These are phyloP conservation scores for Fusarium sp. DNA, from an alignment of 2,329 filamentous ascomycete genomes.

Conservation along the genomic window DNA sequence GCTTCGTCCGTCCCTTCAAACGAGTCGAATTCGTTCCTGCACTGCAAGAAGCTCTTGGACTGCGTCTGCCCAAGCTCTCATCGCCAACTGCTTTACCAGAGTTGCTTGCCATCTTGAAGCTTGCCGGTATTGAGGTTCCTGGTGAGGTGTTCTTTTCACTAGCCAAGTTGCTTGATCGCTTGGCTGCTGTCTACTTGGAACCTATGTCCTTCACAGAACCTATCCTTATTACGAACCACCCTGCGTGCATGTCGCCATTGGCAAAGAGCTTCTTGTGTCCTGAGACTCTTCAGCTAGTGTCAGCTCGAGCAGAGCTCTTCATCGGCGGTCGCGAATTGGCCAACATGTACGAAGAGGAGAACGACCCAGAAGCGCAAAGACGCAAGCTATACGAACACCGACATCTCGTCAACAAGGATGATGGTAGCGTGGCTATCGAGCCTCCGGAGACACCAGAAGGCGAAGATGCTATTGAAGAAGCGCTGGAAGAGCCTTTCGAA, in stretches of 20 bases:
- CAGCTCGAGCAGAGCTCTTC: constrained; percentile 87
- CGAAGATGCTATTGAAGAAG: constrained; percentile 8
- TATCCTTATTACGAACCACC: constrained; percentile 90
- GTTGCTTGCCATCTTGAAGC: constrained; percentile 63
- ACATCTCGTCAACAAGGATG: constrained; percentile 50
- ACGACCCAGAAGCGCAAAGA: constrained; percentile 87
- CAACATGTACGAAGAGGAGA: constrained; percentile 99
- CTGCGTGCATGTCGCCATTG: constrained; percentile 89
- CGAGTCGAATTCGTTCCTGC: constrained; percentile 84
- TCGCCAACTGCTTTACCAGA: constrained; percentile 66
- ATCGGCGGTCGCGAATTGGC: constrained; percentile 83
- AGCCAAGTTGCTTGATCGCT: constrained; percentile 80
- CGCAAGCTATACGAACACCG: constrained; percentile 77
- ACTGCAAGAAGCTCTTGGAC: constrained; percentile 75
- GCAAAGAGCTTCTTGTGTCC: constrained; percentile 86
- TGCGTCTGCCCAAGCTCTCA: constrained; percentile 72
- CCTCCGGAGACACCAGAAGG: constrained; percentile 15
- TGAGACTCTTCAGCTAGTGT: constrained; percentile 74
- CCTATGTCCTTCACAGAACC: constrained; percentile 74
- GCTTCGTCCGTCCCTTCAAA: constrained; percentile 67
- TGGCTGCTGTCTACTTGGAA: constrained; percentile 82
- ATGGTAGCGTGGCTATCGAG: constrained; percentile 49
- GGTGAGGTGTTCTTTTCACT: constrained; percentile 70
- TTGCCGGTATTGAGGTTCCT: constrained; percentile 73
- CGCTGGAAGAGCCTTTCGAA: constrained; percentile 25